These are phyloP conservation scores for Panaeolus papilionaceus DNA, from an alignment of 768 basidiomycete genomes.

Conservation along the genomic window DNA sequence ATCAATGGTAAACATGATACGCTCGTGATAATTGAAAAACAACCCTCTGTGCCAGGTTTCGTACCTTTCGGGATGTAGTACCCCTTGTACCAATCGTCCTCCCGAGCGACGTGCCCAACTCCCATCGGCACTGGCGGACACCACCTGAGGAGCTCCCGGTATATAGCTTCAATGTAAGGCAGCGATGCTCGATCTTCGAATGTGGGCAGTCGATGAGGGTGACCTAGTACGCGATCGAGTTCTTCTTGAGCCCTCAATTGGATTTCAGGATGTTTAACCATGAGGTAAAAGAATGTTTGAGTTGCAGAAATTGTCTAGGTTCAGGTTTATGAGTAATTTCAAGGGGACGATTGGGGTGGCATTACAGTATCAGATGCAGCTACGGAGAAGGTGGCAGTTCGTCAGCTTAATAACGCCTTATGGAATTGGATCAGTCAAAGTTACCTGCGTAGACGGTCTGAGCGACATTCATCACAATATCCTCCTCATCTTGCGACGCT, in stretches of 20 bases:
- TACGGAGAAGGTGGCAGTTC: not conserved
- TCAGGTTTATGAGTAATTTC: not conserved
- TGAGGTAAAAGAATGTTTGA: slow-evolving; percentile 33
- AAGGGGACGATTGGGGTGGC: not conserved
- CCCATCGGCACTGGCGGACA: slow-evolving; percentile 23
- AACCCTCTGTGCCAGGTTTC: slow-evolving; percentile 17
- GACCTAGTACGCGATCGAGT: slow-evolving; percentile 38
- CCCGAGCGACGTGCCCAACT: slow-evolving; percentile 35
- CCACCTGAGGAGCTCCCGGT: slow-evolving; percentile 20
- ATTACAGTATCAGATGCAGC: slow-evolving; percentile 26
- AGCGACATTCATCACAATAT: slow-evolving; percentile 19
- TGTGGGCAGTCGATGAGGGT: slow-evolving; percentile 33
- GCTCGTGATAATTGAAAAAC: not conserved
- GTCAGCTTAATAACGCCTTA: too few relatives aligned
- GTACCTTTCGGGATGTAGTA: slow-evolving; percentile 48
- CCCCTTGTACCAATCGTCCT: slow-evolving; percentile 48
- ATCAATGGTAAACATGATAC: not conserved
- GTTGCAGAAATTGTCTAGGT: slow-evolving; percentile 24
- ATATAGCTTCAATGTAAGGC: slow-evolving; percentile 36
- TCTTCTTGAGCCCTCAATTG: slow-evolving; percentile 40
- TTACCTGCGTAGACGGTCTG: slow-evolving; percentile 25
- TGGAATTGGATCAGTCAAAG: slow-evolving; percentile 8
- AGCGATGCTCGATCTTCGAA: slow-evolving; percentile 34
- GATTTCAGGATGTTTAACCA: slow-evolving; percentile 38
- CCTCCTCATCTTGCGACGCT: slow-evolving; percentile 22